Evolutionary conservation across 129 eudicot species (phyloP), one percentile per base, ranked within the genome.

Genomic region (Chrysanthemum lavandulifolium): DNA sequence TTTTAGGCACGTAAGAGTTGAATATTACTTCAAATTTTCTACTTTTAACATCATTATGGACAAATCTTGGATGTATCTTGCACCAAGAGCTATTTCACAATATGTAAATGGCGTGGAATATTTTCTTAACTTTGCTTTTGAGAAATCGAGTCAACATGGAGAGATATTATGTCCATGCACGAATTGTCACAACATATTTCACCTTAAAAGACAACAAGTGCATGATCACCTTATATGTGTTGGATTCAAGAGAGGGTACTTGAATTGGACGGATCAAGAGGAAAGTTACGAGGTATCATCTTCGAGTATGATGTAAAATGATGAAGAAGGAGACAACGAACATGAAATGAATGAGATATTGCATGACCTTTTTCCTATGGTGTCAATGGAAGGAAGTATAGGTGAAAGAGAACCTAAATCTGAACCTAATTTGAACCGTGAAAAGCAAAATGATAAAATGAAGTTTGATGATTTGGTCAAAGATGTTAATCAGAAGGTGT

Each of bases 91-190:
- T 55, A 55, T 25, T 55, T 15, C 19, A 55, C 19, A 55, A 55
- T 69, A 69, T 54, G 29, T 16, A 51, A 31, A 25, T 27, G 48
- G 63, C 11, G 74, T 69, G 13, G 36, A 69, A 9, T 51, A 29
- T 48, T 69, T 53, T 69, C 16, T 69, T 45, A 47, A 69, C 47
- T 50, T 48, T 19, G 64, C 74, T 10, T 19, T 48, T 48, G 12
- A 13, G 47, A 48, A 53, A 31, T 47, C 47, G 5, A 19, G 40
- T 31, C 21, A 50, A 10, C 11, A 69, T 52, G 47, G 19, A 10
- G 23, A 14, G 43, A 33, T 69, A 3, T 56, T n/a, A 1, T 69
- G 74, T 16, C 62, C 74, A 33, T 33, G 40, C 40, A 5, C 40
- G 7, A 5, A 33, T 33, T 33, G 40, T 33, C 7, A 33, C 40